Evolutionary conservation across 2,329 filamentous ascomycete genomes (phyloP).

Genomic region (Ophiocordyceps camponoti-leonardi): DNA sequence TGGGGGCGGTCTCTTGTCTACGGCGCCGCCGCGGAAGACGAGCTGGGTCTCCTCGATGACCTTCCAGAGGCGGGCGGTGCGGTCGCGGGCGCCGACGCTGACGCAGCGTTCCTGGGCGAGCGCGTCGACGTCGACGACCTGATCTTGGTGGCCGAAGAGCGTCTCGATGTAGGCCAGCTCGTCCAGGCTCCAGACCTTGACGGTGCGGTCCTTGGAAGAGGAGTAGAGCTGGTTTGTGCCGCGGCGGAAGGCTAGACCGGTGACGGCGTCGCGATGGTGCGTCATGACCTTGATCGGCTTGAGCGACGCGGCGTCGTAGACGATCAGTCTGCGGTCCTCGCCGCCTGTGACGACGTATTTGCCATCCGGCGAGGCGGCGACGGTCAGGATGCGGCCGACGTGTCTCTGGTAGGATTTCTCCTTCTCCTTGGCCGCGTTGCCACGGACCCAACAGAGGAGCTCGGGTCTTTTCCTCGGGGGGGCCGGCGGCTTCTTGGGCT

Average conservation of each 20-base stretch:
- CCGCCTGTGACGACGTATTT: constrained; percentile 86
- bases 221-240: constrained; percentile 89
- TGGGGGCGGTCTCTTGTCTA: constrained; percentile 30
- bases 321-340: constrained; percentile 64
- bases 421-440: constrained; percentile 38
- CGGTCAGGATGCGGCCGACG: constrained; percentile 59
- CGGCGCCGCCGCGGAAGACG: constrained; percentile 75
- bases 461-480: constrained; percentile 45
- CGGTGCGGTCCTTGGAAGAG: constrained; percentile 74
- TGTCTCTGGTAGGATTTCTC: constrained; percentile 61
- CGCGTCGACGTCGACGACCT: constrained; percentile 69
- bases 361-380: constrained; percentile 78
- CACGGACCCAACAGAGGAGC: constrained; percentile 45
- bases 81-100: constrained; percentile 77
- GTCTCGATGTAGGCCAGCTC: constrained; percentile 91
- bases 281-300: constrained; percentile 67
- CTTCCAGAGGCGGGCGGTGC: constrained; percentile 88
- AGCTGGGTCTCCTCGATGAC: constrained; percentile 90
- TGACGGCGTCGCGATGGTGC: constrained; percentile 83
- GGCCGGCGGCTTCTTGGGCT: constrained; percentile 38
- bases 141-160: constrained; percentile 87
- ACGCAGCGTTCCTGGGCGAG: constrained; percentile 77
- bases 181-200: constrained; percentile 89
- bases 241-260: constrained; percentile 67
- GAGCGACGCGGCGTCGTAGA: constrained; percentile 72